Percentiles rank a stretch among this genome's conserved stretches.
These are phyloP conservation scores for Cydonia oblonga DNA, from an alignment of 331 rosid genomes.

Conservation along the genomic window DNA sequence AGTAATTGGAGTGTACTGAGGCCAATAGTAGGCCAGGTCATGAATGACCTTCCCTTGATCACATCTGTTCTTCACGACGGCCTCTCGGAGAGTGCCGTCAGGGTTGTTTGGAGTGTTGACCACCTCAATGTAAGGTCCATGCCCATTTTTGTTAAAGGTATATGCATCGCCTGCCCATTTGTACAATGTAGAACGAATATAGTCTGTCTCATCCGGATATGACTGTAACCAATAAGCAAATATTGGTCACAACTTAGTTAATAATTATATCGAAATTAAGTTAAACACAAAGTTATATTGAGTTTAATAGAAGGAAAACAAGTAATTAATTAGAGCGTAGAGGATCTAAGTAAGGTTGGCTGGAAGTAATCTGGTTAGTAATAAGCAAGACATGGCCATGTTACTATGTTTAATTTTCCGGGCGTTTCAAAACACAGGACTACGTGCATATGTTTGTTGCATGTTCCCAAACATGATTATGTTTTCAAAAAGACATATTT, in stretches of 20 bases:
- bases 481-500: conserved; percentile 18
- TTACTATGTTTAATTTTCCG: conserved; percentile 20
- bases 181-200: conserved; percentile 36
- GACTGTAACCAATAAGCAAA: conserved; percentile 22
- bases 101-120: conserved; percentile 76
- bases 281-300: background rate
- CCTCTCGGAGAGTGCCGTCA: conserved; percentile 38
- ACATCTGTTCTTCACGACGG: conserved; percentile 17
- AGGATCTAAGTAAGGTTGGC: background rate
- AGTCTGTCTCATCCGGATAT: conserved; percentile 32
- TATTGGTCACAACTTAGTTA: background rate
- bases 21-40: conserved; percentile 93
- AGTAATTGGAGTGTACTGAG: conserved; percentile 68
- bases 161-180: conserved; percentile 72
- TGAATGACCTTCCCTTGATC: conserved; percentile 35
- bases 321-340: background rate
- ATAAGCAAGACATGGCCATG: conserved; percentile 27
- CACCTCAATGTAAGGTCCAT: conserved; percentile 56
- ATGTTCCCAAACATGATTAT: conserved; percentile 21
- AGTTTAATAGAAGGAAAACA: background rate
- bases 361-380: background rate
- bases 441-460: conserved; percentile 21
- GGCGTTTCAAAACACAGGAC: background rate
- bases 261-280: no score
- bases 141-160: conserved; percentile 16